Evolutionary conservation across 2,329 filamentous ascomycete species (phyloP).

Genomic region (Apiospora malaysiana): DNA sequence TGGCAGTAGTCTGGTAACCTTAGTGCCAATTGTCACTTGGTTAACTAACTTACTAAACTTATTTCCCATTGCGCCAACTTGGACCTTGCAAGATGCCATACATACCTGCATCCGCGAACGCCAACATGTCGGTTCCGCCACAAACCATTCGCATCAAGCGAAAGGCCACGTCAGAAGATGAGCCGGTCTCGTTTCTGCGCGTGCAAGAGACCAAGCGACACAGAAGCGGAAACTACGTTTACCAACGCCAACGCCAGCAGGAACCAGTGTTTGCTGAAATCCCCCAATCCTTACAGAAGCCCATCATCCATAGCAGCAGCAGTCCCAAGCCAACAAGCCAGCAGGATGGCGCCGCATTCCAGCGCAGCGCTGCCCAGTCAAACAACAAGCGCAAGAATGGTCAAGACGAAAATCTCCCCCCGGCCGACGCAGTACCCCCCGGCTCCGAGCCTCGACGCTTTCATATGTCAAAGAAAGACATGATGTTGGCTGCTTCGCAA

Average conservation of each 20-base stretch:
- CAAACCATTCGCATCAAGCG: conserved; percentile 67
- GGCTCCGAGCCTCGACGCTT: conserved; percentile 55
- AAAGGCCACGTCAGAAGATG: conserved; percentile 57
- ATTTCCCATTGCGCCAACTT: background rate
- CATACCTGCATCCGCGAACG: background rate
- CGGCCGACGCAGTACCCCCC: background rate
- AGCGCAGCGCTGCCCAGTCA: conserved; percentile 29
- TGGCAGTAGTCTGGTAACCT: no score
- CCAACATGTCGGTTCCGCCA: conserved; percentile 61
- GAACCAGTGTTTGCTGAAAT: conserved; percentile 36
- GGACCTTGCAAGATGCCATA: background rate
- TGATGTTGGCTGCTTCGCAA: conserved; percentile 40
- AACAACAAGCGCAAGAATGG: conserved; percentile 26
- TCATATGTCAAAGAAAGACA: conserved; percentile 58
- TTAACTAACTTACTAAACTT: background rate
- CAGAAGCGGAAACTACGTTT: conserved; percentile 60
- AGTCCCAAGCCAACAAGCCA: conserved; percentile 46
- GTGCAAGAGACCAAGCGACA: conserved; percentile 62
- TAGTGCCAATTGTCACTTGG: background rate
- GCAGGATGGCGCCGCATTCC: conserved; percentile 38
- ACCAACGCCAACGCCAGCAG: conserved; percentile 54
- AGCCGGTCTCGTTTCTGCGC: conserved; percentile 61
- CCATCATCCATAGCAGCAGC: conserved; percentile 53
- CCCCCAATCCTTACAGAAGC: conserved; percentile 36
- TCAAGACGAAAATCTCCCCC: conserved; percentile 1